Evolutionary conservation across 345 rosid genomes (phyloP), one percentile per base, ranked within the genome.

Genomic region (Pugionium cornutum): DNA sequence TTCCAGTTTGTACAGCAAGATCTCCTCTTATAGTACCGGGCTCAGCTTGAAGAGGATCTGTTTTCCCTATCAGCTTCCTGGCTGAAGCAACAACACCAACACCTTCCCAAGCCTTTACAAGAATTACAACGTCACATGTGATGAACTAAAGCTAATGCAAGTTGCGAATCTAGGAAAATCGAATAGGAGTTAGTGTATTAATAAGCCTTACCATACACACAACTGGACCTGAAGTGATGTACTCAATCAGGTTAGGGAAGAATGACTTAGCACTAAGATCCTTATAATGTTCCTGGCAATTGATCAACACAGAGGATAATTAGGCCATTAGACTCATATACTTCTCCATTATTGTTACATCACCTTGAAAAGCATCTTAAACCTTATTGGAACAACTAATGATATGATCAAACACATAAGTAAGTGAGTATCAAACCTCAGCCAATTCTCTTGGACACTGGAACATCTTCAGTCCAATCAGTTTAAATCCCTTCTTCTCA

Each of bases 21-120:
- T 92, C 97, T 32, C 99, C 98, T 70, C 97, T 81, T 42, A 94
- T 89, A 5, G 99, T 89, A 66, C 99, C 99, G 29, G 97, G 97
- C 68, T 94, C 99, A 73, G 99, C 97, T 77, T 85, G 85, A 71
- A 89, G 97, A 69, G 99, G 99, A 81, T 94, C 80, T 4, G 99
- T 89, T 11, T 92, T 76, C 48, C 99, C 99, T 57, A 94, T 94
- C 10, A 94, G 69, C 77, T 89, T 94, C 45, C 99, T 86, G 47
- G 96, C 94, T 1, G 99, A 89, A 58, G 95, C 97, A 53, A 94
- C 99, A 58, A 89, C 86, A 50, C 99, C 96, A 64, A 85, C 85
- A 70, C 99, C 99, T 77, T 92, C 90, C 99, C 97, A 92, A 41
- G 89, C 96, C 99, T 92, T 66, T 11, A 42, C 54, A 76, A 39